Evolutionary conservation across 2,329 filamentous ascomycete species (phyloP), one percentile per base, ranked within the genome.

Genomic region (Cercospora zeae-maydis): DNA sequence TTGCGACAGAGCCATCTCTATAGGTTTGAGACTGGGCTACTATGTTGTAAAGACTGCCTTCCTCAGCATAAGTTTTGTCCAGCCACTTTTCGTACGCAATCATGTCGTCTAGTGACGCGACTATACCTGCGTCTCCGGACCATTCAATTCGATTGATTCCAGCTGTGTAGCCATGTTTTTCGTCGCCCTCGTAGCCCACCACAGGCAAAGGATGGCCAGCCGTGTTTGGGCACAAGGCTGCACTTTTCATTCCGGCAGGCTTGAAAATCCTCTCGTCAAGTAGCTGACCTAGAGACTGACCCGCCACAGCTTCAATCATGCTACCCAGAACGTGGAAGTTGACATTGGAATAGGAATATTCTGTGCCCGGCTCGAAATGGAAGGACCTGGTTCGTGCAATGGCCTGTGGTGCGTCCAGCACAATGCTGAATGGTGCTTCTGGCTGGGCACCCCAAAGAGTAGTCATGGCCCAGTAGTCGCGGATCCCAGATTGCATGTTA

Each of bases 391-490:
- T 72, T 24, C 75, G 71, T 4, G 69, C 55, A 14, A 73, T 62
- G 8, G 71, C 64, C 52, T 67, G 21, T 63, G 74, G 54, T 71
- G 70, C 70, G 70, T 74, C 59, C 66, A 71, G 14, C 62, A 71
- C 11, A 61, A 80, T 67, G n/a, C 74, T 74, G 63, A 80, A 81
- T 14, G 68, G 67, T 14, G 71, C 74, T 8, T 80, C 78, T 0
- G 78, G 77, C 42, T 71, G 71, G 5, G 77, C 74, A 7, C 79
- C 79, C 76, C 77, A 79, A 7, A 81, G 74, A 9, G 76, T 74
- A 3, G 77, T 78, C 59, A 79, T 70, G 2, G 77, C 78, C 78
- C 79, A 80, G 63, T 81, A 80, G 66, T 81, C 79, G 4, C 79
- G 76, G 13, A 81, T 70, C 0, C 79, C 79, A 1, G 78, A 80